Evolutionary conservation across 2,329 filamentous ascomycete genomes (phyloP).

Genomic region (Chrysosporium keratinophilum): DNA sequence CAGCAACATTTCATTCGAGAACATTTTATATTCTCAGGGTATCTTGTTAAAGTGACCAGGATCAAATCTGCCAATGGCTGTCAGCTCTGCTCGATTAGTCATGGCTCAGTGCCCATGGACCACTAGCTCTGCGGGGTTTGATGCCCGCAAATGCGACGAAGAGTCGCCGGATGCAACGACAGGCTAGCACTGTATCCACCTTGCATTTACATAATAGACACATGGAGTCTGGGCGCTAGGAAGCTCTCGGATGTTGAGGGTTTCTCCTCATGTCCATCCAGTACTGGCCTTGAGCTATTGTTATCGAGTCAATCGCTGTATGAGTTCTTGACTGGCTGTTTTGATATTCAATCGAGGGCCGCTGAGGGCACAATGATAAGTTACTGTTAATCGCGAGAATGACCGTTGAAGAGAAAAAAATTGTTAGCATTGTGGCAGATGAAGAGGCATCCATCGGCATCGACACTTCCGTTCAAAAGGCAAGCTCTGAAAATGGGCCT

Average conservation of each 20-base stretch:
- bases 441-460: slow-evolving; percentile 5
- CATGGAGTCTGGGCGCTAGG: neutral
- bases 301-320: neutral
- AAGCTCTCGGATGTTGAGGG: neutral
- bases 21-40: no score
- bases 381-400: neutral
- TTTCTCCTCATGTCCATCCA: neutral
- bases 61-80: neutral
- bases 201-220: neutral
- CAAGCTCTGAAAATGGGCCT: neutral
- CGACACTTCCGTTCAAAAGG: neutral
- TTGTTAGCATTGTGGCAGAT: neutral
- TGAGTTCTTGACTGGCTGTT: neutral
- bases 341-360: neutral
- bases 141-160: neutral
- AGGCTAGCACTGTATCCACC: neutral
- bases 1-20: no score
- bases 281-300: neutral
- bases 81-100: neutral
- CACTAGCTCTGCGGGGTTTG: neutral
- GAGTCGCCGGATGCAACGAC: neutral
- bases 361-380: neutral
- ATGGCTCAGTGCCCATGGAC: neutral
- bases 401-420: neutral
- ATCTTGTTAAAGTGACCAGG: no score